Base-by-base conservation (phyloP, 2,329 filamentous ascomycete species). In the Fusarium denticulatum region DNA sequence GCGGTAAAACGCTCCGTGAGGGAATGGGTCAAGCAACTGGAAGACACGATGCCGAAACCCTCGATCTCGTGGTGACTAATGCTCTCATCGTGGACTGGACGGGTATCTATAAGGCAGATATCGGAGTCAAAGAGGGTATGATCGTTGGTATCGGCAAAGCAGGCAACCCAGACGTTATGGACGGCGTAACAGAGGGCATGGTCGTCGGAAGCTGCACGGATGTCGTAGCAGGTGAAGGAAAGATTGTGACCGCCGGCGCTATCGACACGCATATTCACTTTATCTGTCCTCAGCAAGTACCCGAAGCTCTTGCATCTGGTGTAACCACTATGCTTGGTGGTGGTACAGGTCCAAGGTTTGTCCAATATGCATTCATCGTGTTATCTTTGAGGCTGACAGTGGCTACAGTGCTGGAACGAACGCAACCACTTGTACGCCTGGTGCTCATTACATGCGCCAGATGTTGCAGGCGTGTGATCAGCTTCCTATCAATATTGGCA, bases 161-260 rank as follows among this genome's bases (percentile, higher is more conserved):
- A 22, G 96, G 96, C 26, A 98, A 98, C 78, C 96, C 96, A n/a
- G 96, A 98, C 82, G 90, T 97, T 52, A 98, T 98, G 96, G 92
- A 96, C 37, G 94, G 94, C 9, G 94, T 98, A 12, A 87, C 92
- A 67, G 86, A 90, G 0, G 88, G 91, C 63, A 90, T 98, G 91
- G 85, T 97, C 4, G 90, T 98, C 15, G 96, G 96, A 16, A 92
- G 92, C 72, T 94, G 93, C 75, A 98, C 96, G 0, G 96, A 98
- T 85, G 94, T 98, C 28, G 91, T 98, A 80, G 94, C 96, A 24
- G 95, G 91, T 20, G 96, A 98, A 83, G 91, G 93, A 76, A 94
- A 94, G 84, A 98, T 98, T 72, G 85, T 98, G 60, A 98, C 96
- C 1, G 93, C 95, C 4, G 96, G 96, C 74, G 96, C 93, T 2